These are phyloP conservation scores for Stentor roeselii DNA, from an alignment of 73 alveolate species.

Conservation along the genomic window DNA sequence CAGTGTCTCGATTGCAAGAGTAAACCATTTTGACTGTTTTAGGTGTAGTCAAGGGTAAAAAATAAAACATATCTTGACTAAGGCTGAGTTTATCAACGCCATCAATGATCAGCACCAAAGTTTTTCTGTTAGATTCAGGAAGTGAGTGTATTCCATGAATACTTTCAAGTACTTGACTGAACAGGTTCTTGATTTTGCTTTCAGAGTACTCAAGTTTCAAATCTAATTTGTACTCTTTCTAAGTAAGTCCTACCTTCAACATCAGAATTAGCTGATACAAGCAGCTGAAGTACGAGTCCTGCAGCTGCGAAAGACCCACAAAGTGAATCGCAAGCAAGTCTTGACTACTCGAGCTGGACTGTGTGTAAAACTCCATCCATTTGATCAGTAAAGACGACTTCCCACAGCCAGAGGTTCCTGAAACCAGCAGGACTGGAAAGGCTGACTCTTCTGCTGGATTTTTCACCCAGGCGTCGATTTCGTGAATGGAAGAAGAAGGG, in stretches of 20 bases:
- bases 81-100: conserved; percentile 45
- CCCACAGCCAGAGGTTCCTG: conserved; percentile 54
- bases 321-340: conserved; percentile 35
- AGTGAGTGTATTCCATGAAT: conserved; percentile 33
- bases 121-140: conserved; percentile 28
- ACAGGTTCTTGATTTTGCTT: conserved; percentile 43
- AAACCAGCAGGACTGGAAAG: conserved; percentile 31
- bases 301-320: conserved; percentile 41
- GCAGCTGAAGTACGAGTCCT: conserved; percentile 31
- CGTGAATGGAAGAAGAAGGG: not conserved
- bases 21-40: conserved; percentile 38
- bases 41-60: conserved; percentile 58
- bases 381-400: conserved; percentile 32
- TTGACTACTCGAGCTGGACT: conserved; percentile 23
- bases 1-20: conserved; percentile 39
- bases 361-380: conserved; percentile 33
- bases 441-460: not conserved
- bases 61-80: conserved; percentile 51
- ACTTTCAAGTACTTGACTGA: conserved; percentile 46
- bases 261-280: conserved; percentile 36
- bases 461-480: conserved; percentile 24
- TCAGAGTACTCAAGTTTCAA: conserved; percentile 44
- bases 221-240: conserved; percentile 35
- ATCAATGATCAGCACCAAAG: conserved; percentile 42
- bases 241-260: conserved; percentile 17